Conservation (phyloP, 768 basidiomycete genomes). For the Trametes cubensis region DNA sequence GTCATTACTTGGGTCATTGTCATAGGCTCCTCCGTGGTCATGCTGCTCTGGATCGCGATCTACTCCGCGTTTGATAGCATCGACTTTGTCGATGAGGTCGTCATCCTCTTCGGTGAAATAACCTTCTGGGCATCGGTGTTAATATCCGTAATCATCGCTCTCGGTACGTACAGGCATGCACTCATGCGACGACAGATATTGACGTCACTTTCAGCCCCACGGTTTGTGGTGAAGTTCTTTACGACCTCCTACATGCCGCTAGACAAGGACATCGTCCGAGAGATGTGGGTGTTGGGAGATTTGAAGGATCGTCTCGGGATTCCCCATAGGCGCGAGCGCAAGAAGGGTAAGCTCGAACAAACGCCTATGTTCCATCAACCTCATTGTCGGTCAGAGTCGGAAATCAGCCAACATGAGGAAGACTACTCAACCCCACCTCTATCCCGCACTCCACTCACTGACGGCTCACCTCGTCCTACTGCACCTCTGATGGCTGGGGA, state of each 20-base stretch:
- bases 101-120: slow-evolving; percentile 73
- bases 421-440: slow-evolving; percentile 32
- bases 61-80: slow-evolving; percentile 80
- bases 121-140: slow-evolving; percentile 85
- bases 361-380: slow-evolving; percentile 72
- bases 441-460: slow-evolving; percentile 17
- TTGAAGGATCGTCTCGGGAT: slow-evolving; percentile 82
- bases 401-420: slow-evolving; percentile 39
- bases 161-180: slow-evolving; percentile 53
- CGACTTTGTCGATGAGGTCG: slow-evolving; percentile 74
- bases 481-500: slow-evolving; percentile 21
- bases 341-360: slow-evolving; percentile 53
- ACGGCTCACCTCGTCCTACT: slow-evolving; percentile 26
- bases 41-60: slow-evolving; percentile 85
- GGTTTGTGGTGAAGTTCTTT: slow-evolving; percentile 77
- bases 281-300: slow-evolving; percentile 86
- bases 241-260: slow-evolving; percentile 72
- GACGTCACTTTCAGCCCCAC: slow-evolving; percentile 61
- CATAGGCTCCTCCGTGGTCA: slow-evolving; percentile 76
- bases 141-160: slow-evolving; percentile 66
- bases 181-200: neutral
- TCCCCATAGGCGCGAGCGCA: slow-evolving; percentile 55
- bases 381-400: slow-evolving; percentile 67
- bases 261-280: slow-evolving; percentile 90
- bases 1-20: slow-evolving; percentile 83